phyloP scores from a whole-genome alignment of 345 rosid genomes.

The Isatis tinctoria region DNA sequence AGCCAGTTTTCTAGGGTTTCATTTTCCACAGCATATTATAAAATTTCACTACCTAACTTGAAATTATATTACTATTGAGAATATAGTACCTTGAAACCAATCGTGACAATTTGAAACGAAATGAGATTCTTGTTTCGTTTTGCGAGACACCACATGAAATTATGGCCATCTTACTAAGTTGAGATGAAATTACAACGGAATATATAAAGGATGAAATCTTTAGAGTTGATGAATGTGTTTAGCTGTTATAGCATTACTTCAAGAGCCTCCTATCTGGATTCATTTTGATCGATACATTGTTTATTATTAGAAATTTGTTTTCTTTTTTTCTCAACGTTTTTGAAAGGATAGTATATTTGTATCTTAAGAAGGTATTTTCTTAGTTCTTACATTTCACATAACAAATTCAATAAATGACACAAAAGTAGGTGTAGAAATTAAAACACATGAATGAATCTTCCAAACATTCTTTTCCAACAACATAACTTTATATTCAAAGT shows the following conservation, averaged over 20 bases:
- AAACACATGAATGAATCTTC: slow-evolving; percentile 9
- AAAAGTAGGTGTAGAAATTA: not conserved
- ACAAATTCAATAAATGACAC: not conserved
- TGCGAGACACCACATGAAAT: not conserved
- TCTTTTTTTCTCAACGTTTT: not conserved
- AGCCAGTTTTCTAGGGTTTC: not conserved
- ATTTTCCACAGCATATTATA: not conserved
- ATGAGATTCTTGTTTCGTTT: not conserved
- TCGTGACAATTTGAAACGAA: not conserved
- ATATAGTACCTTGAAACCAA: not conserved
- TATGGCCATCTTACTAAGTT: not conserved
- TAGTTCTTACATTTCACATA: not conserved
- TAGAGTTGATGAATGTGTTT: not conserved
- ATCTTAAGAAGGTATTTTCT: not conserved
- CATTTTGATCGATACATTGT: not conserved
- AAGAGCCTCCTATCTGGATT: not conserved
- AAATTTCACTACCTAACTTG: not conserved
- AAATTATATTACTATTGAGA: not conserved
- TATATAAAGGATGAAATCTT: not conserved
- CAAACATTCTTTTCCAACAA: not conserved
- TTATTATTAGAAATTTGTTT: not conserved
- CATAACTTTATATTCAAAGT: not conserved
- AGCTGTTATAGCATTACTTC: not conserved
- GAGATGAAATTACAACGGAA: not conserved
- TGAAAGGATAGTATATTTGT: not conserved